Evolutionary conservation across 1,284 basidiomycete species (phyloP), one percentile per base, ranked within the genome.

Genomic region (Heterobasidion parviporum): DNA sequence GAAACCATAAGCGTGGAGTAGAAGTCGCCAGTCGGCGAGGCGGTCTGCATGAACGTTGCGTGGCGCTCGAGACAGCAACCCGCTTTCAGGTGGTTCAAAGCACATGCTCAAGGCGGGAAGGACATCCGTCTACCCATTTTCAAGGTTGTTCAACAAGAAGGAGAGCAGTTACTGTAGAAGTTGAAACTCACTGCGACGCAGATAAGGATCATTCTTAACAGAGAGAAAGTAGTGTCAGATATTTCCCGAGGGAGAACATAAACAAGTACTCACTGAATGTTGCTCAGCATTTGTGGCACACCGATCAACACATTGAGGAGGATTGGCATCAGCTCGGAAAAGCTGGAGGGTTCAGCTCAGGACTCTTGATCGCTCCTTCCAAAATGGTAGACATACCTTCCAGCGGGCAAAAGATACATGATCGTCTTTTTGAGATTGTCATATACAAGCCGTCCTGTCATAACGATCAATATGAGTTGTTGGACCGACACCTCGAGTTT

Each of bases 311-410:
- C 69, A 56, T 79, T 80, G 36, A 85, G 66, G n/a, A 89, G 64
- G 51, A 88, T 79, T 2, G 85, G 78, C 74, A 85, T 82, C 60
- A 88, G 75, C 64, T 89, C 86, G 10, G 82, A 79, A 70, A 84
- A 88, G 55, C 78, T 65, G 59, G 26, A 26, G 26, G 26, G 26
- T 26, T 26, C 26, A 26, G 26, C 26, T 26, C 26, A 26, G 26
- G 26, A 26, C 26, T 26, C 26, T 26, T 26, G 26, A 26, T 26
- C 26, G 26, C 26, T 26, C 26, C 26, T 26, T 26, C 32, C 10
- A 33, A 20, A n/a, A 14, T 50, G 49, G 14, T 33, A 26, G 48
- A 51, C 50, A 12, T 52, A 72, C 70, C 61, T 68, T 68, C 80
- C 72, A 53, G 78, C 78, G 47, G 77, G 76, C 32, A 77, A 65